Evolutionary conservation across 2,329 filamentous ascomycete genomes (phyloP), one percentile per base, ranked within the genome.

Genomic region (Fusarium pininemorale): DNA sequence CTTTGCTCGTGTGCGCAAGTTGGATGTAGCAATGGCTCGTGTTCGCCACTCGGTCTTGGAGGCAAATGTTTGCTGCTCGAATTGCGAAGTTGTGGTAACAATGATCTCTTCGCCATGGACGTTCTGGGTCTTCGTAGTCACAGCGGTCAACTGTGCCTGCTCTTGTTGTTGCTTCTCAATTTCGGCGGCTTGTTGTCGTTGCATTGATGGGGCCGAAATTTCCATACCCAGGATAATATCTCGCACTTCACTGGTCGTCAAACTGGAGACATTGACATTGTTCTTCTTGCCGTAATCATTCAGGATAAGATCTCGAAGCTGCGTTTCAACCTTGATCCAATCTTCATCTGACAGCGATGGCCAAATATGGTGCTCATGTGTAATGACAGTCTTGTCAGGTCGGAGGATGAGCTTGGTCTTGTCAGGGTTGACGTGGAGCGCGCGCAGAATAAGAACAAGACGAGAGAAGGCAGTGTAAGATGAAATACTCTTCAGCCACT

Each of bases 271-370:
- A 79, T 99, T 99, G 86, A 99, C 96, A 78, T 98, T 99, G 87
- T 99, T 99, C 90, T 99, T 99, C 90, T 98, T 99, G 81, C 96
- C 96, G 81, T 99, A 99, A 81, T 99, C 96, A 77, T 98, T 98
- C 76, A 99, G 82, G 79, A 99, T 99, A 75, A 99, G 86, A 86
- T 99, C 96, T 82, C 96, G 92, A 47, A 99, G 87, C 81, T 97
- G 94, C 51, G 95, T 95, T 87, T 99, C 96, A n/a, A 99, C 94
- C 90, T 98, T 98, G 84, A 99, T 96, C 96, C 96, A 99, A 73
- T 98, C 95, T 78, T 99, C 96, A 74, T 99, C 96, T 0, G 94
- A 92, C 63, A 99, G 86, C 1, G 94, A 92, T 2, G 96, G 96
- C 96, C 96, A 99, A 81, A 99, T 99, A 82, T 99, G 96, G 84